Percentiles rank a stretch among this genome's conserved stretches.
Evolutionary conservation across 768 basidiomycete species (phyloP).

Genomic region (Royoungia palumana): DNA sequence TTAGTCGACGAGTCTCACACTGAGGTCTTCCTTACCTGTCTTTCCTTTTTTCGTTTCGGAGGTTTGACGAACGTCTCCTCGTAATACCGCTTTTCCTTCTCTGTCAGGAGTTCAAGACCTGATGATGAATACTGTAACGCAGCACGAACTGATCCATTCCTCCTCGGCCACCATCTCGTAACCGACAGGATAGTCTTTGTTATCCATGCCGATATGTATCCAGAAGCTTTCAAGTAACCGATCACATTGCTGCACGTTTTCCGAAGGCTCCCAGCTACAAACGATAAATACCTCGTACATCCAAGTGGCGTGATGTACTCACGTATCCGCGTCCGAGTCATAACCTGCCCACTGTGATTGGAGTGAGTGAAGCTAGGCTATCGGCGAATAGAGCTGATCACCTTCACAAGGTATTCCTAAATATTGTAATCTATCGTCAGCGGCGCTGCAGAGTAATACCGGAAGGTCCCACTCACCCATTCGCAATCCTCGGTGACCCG

Average conservation of each 20-base stretch:
- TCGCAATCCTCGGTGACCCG: constrained; percentile 46
- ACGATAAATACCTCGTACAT: background rate
- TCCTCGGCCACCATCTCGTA: constrained; percentile 40
- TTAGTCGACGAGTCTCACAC: background rate
- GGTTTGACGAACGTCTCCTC: constrained; percentile 25
- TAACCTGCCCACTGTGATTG: constrained; percentile 63
- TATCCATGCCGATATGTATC: constrained; percentile 54
- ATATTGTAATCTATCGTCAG: background rate
- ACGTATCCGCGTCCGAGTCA: constrained; percentile 55
- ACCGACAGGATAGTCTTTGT: constrained; percentile 52
- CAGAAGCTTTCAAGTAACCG: constrained; percentile 64
- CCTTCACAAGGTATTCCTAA: constrained; percentile 71
- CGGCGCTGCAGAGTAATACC: background rate
- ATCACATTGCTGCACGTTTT: constrained; percentile 55
- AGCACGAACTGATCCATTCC: constrained; percentile 56
- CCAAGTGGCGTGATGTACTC: constrained; percentile 7
- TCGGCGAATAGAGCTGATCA: constrained; percentile 21
- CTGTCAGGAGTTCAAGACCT: constrained; percentile 21
- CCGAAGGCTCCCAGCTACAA: constrained; percentile 66
- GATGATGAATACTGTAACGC: background rate
- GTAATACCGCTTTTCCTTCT: constrained; percentile 39
- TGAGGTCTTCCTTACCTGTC: constrained; percentile 11
- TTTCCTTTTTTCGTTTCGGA: constrained; percentile 16
- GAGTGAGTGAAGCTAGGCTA: constrained; percentile 1
- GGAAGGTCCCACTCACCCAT: constrained; percentile 45